Evolutionary conservation across 2,329 filamentous ascomycete genomes (phyloP).

Genomic region (Aspergillaceae sp.): DNA sequence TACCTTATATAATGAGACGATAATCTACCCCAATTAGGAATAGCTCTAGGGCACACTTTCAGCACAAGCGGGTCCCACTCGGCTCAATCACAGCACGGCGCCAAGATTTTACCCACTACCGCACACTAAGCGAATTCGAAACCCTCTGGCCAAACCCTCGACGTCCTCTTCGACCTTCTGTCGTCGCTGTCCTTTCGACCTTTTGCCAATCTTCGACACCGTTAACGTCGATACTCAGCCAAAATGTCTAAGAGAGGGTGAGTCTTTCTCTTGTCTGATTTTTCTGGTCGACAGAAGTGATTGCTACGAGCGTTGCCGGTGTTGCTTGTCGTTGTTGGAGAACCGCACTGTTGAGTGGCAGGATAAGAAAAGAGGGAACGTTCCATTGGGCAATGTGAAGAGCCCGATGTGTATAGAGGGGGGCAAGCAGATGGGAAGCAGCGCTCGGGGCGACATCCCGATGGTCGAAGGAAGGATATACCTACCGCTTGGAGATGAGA

Average conservation of each 20-base stretch:
- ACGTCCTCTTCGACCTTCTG: constrained; percentile 13
- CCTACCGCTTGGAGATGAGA: background rate
- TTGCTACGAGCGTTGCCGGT: background rate
- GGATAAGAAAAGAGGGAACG: background rate
- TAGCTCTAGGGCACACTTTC: constrained; percentile 32
- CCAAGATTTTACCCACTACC: constrained; percentile 36
- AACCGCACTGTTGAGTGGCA: background rate
- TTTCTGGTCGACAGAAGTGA: background rate
- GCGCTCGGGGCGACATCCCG: background rate
- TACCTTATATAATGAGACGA: too few species aligned
- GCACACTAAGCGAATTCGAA: constrained; percentile 38
- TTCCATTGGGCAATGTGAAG: too few species aligned
- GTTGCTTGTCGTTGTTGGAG: background rate
- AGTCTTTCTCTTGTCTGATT: constrained; percentile 15
- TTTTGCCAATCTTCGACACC: constrained; percentile 30
- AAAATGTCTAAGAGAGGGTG: constrained; percentile 47
- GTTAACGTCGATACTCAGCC: constrained; percentile 32
- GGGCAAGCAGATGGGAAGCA: background rate
- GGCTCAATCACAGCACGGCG: constrained; percentile 19
- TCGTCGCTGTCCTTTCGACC: constrained; percentile 21
- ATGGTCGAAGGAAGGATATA: background rate
- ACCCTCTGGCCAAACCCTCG: constrained; percentile 18
- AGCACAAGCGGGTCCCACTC: constrained; percentile 1
- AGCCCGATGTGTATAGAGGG: background rate
- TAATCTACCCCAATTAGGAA: constrained; percentile 9